Evolutionary conservation across 805 yeast genomes (phyloP).

Genomic region (Ogataea parapolymorpha): DNA sequence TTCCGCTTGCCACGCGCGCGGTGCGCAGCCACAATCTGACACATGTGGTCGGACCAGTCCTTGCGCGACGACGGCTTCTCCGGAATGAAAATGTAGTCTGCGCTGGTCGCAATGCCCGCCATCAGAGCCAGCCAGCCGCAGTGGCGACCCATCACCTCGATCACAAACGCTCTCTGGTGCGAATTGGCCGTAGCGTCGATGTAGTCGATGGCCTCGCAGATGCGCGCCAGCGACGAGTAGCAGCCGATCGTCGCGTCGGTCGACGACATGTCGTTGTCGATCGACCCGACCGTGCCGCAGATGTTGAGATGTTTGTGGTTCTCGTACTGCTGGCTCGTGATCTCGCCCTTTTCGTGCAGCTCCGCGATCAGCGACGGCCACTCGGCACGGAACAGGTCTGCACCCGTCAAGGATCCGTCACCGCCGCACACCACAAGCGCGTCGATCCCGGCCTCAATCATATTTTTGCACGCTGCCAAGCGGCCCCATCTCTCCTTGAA

Average conservation of each 20-base stretch:
- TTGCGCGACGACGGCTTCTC: slow-evolving; percentile 66
- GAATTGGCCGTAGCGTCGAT: slow-evolving; percentile 83
- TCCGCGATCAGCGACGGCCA: slow-evolving; percentile 72
- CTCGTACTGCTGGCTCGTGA: slow-evolving; percentile 44
- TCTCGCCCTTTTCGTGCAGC: slow-evolving; percentile 42
- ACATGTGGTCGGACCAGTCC: slow-evolving; percentile 67
- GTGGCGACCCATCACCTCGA: slow-evolving; percentile 88
- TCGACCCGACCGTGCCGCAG: slow-evolving; percentile 78
- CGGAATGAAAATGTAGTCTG: slow-evolving; percentile 78
- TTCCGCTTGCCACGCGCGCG: slow-evolving; percentile 71
- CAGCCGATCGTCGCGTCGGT: slow-evolving; percentile 84
- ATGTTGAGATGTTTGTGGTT: slow-evolving; percentile 58
- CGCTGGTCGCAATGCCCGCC: slow-evolving; percentile 79
- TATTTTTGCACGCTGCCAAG: slow-evolving; percentile 57
- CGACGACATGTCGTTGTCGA: slow-evolving; percentile 82
- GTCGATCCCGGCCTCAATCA: slow-evolving; percentile 70
- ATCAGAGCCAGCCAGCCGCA: slow-evolving; percentile 85
- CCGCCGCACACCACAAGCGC: slow-evolving; percentile 81
- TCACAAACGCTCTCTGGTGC: slow-evolving; percentile 78
- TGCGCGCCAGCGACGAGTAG: slow-evolving; percentile 71
- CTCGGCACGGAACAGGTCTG: slow-evolving; percentile 70
- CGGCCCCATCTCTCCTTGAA: slow-evolving; percentile 68
- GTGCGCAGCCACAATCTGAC: slow-evolving; percentile 60
- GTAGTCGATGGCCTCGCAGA: slow-evolving; percentile 71
- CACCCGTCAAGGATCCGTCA: slow-evolving; percentile 81